Evolutionary conservation across 1,139 yeast genomes (phyloP), one percentile per base, ranked within the genome.

Genomic region (Diutina scorzettiae): DNA sequence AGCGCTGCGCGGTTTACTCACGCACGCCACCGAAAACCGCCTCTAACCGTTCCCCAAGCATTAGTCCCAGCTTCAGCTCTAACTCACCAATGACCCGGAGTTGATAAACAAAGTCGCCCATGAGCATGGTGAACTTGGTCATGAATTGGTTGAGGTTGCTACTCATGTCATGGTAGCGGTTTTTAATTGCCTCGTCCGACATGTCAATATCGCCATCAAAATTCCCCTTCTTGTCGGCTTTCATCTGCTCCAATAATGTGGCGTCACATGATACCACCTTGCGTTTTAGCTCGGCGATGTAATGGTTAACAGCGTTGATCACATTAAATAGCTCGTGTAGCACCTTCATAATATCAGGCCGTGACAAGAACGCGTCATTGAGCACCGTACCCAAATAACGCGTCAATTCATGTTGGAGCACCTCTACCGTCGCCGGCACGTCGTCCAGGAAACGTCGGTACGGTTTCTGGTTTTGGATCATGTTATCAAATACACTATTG

Each of bases 51-150:
- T 34, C 39, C 11, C 39, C n/a, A n/a, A 34, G 14, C 5, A 21
- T 17, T 19, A 34, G 24, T 19, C 18, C 39, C 39, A 34, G 39
- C 20, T 34, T 34, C 28, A 23, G 27, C 28, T 34, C 39, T 5
- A 23, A 11, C 28, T 34, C 39, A 8, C 25, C 24, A 8, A 21
- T n/a, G 5, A 11, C n/a, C 23, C 23, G 17, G n/a, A 34, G 16
- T 5, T 11, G 28, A 8, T 11, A 23, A 8, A n/a, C 16, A 14
- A 34, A 23, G 6, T 34, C 18, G 11, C 4, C 6, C 16, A 34
- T 3, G n/a, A n/a, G 18, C 7, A 12, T 14, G 24, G 21, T 21
- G 28, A 34, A 34, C 17, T 34, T 21, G n/a, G 16, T 9, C 39
- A 34, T 34, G 20, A 19, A 34, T 6, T 34, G 28, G 11, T 27